Conservation (phyloP, 139 green algal species). For the Zygnema cylindricum region DNA sequence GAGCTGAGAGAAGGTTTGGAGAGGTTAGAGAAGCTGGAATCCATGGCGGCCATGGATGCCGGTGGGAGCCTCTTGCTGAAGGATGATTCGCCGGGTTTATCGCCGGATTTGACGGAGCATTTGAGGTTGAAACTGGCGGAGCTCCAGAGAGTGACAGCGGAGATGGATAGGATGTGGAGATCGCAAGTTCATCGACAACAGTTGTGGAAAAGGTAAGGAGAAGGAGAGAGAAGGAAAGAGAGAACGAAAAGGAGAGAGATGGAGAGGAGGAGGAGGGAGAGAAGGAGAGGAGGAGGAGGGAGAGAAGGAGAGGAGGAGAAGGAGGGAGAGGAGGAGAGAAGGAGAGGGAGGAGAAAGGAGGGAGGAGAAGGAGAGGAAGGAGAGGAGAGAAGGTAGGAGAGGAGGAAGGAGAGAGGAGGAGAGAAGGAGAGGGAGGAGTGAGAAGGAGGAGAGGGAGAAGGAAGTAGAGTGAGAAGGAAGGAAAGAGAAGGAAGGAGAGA, state of each 20-base stretch:
- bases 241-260: not conserved
- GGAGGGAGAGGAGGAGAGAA: not conserved
- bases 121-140: constrained; percentile 30
- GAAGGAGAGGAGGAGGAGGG: not conserved
- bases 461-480: not conserved
- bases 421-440: not conserved
- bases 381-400: not conserved
- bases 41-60: not conserved
- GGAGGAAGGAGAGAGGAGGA: no score
- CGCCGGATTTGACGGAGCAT: constrained; percentile 14
- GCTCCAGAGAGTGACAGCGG: constrained; percentile 21
- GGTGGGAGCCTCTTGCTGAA: not conserved
- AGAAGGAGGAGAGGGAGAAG: not conserved
- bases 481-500: not conserved
- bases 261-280: no score
- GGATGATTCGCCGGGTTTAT: not conserved
- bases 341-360: not conserved
- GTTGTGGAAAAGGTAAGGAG: constrained; percentile 47
- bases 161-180: constrained; percentile 47
- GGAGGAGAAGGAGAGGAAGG: not conserved
- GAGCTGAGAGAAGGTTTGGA: constrained; percentile 34
- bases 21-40: constrained; percentile 19
- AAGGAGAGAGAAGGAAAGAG: not conserved
- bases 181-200: constrained; percentile 19
- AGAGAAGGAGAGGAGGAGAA: not conserved